Percentiles rank a stretch among this genome's conserved stretches.
These are phyloP conservation scores for Rugonectria rugulosa DNA, from an alignment of 2,329 filamentous ascomycete genomes.

Conservation along the genomic window DNA sequence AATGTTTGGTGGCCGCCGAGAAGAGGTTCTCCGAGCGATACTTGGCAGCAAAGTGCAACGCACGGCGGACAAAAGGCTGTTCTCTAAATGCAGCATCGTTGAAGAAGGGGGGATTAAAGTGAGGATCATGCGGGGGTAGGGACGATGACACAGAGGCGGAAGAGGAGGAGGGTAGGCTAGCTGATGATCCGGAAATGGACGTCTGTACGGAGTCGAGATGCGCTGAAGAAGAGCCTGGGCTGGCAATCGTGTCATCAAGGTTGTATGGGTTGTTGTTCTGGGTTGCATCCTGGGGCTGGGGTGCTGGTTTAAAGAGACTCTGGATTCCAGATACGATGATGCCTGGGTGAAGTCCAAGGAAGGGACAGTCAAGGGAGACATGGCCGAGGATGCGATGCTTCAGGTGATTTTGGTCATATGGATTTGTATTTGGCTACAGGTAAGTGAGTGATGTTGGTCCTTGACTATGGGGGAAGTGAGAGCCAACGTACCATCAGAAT, in stretches of 20 bases:
- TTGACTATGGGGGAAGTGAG: neutral
- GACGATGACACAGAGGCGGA: slow-evolving; percentile 12
- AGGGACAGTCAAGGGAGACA: slow-evolving; percentile 85
- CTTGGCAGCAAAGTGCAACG: slow-evolving; percentile 82
- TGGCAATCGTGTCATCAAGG: slow-evolving; percentile 18
- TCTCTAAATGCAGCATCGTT: slow-evolving; percentile 78
- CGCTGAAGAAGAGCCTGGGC: slow-evolving; percentile 27
- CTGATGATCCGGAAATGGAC: slow-evolving; percentile 25
- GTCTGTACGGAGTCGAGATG: slow-evolving; percentile 30
- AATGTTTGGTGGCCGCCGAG: slow-evolving; percentile 74
- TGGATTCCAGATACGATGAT: slow-evolving; percentile 83
- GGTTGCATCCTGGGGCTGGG: slow-evolving; percentile 32
- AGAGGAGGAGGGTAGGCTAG: slow-evolving; percentile 26
- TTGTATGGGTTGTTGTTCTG: slow-evolving; percentile 6
- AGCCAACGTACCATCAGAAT: slow-evolving; percentile 63
- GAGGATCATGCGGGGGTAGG: slow-evolving; percentile 54
- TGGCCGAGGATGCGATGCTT: slow-evolving; percentile 82
- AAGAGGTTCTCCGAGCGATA: slow-evolving; percentile 75
- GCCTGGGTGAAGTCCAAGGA: slow-evolving; percentile 87
- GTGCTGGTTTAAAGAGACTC: slow-evolving; percentile 71
- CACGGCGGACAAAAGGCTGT: slow-evolving; percentile 71
- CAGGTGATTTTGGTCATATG: slow-evolving; percentile 53
- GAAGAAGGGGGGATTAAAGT: slow-evolving; percentile 77
- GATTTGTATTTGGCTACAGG: slow-evolving; percentile 45
- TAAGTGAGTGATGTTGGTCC: slow-evolving; percentile 4